Base-by-base conservation (phyloP, 441 rosid genomes). In the Syzygium malaccense region DNA sequence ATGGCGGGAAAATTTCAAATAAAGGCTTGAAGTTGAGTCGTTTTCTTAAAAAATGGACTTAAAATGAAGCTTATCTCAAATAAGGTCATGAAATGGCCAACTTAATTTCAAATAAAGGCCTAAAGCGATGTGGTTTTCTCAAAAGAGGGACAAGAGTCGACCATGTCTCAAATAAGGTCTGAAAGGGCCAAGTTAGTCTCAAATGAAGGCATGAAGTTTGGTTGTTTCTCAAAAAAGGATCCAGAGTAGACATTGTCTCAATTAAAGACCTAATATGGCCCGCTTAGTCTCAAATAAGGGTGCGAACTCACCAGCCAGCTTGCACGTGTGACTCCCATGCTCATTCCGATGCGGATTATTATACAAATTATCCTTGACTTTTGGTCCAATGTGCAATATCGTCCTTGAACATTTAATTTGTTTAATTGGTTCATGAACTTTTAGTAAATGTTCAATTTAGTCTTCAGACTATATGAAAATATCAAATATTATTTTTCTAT, bases 301-400 rank as follows among this genome's bases (percentile, higher is more conserved):
- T 8, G 7, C 0, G 4, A 1, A 37, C 41, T 66, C 75, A 66
- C 5, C 1, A 6, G 25, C 25, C 7, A 0, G 1, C 26, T 33
- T 9, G 28, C 48, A 33, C 2, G 0, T 0, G 28, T 68, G 79
- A 68, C 25, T 9, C 48, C 14, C 28, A 68, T 33, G 48, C 15
- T 68, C 37, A 37, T 33, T 68, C 14, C 25, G 0, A 3, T 0
- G 0, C 3, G 4, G 8, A 60, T 60, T 28, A 60, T 60, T 60
- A 28, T 28, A 1, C n/a, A 28, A 60, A 60, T 6, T 1, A 4
- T 60, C 1, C 2, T 2, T 60, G 8, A 28, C 32, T 60, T 60
- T 53, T 28, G 0, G 2, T 6, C 6, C 0, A 28, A 14, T 28
- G 0, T 60, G 8, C 0, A 13, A 60, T 60, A 2, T 58, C 7